Conservation (phyloP, 2,329 filamentous ascomycete species). For the Periconia sp. region DNA sequence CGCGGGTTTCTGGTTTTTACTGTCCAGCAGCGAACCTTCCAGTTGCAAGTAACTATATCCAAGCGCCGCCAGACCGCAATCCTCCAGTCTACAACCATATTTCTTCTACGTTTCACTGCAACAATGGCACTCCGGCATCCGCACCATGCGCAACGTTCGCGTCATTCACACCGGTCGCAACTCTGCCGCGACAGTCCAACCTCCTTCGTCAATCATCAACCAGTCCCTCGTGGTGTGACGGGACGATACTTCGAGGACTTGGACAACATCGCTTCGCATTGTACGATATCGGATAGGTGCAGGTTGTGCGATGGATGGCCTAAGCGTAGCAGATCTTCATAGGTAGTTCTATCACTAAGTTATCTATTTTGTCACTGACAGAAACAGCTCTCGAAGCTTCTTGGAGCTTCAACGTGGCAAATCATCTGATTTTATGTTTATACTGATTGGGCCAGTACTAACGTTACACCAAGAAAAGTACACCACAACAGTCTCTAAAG, state of each 20-base stretch:
- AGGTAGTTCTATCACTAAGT: no score
- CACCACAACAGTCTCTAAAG: no score
- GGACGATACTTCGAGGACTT: neutral
- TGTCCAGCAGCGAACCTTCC: neutral
- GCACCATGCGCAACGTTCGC: slow-evolving; percentile 2
- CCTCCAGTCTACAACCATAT: neutral
- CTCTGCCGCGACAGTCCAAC: slow-evolving; percentile 4
- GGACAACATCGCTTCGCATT: neutral
- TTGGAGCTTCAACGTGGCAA: no score
- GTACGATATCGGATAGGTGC: neutral
- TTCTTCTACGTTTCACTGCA: neutral
- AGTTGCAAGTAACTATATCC: neutral
- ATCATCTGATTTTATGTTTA: no score
- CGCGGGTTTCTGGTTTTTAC: no score
- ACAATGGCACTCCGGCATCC: neutral
- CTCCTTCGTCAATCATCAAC: neutral
- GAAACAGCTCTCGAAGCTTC: no score
- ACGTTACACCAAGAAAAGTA: no score
- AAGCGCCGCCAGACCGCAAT: neutral
- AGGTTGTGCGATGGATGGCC: neutral
- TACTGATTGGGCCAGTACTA: no score
- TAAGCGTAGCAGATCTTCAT: no score
- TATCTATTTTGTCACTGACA: no score
- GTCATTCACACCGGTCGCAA: slow-evolving; percentile 2
- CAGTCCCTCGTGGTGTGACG: slow-evolving; percentile 1